Base-by-base conservation (phyloP, 768 basidiomycete genomes). In the Calocybe gangraenosa region DNA sequence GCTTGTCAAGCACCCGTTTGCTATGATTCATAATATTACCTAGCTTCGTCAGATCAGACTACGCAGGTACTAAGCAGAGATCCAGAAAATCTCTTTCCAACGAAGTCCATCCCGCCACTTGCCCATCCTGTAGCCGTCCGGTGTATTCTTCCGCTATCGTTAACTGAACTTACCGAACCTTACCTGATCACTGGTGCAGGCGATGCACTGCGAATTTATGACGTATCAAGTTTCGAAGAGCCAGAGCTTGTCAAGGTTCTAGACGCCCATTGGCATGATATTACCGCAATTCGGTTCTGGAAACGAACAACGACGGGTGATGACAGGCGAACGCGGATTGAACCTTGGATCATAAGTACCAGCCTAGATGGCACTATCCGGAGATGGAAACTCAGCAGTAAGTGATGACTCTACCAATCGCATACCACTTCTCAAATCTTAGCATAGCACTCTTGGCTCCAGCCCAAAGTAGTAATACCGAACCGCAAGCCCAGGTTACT, bases 201-300 rank as follows among this genome's bases (percentile, higher is more conserved):
- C 37, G 95, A 97, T 60, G 65, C 81, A 34, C 79, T 99, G 44
- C 76, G 87, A 22, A 68, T 87, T 18, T 97, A 82, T 55, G 90
- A 96, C 59, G 65, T 92, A 25, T 84, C 87, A 1, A 68, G 74
- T 1, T 67, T 74, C 18, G 74, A 81, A 19, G 81, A 83, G 52
- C 82, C 82, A 1, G 86, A 87, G 47, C 63, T 89, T 21, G 61
- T 92, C n/a, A 69, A 74, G 20, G 79, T 82, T 54, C 65, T 89
- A 9, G 89, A 96, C 53, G 93, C 80, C 5, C 95, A 97, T 58
- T 91, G 85, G 80, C 91, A 91, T 53, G 91, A 96, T 54, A 82
- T 97, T 13, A 87, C 79, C 3, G 80, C 76, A 3, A 65, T 98
- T 41, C 74, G 75, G 21, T 66, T 84, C 9, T 96, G 92, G 92